Base-by-base conservation (phyloP, 306 rosid genomes). In the Biancaea sappan region DNA sequence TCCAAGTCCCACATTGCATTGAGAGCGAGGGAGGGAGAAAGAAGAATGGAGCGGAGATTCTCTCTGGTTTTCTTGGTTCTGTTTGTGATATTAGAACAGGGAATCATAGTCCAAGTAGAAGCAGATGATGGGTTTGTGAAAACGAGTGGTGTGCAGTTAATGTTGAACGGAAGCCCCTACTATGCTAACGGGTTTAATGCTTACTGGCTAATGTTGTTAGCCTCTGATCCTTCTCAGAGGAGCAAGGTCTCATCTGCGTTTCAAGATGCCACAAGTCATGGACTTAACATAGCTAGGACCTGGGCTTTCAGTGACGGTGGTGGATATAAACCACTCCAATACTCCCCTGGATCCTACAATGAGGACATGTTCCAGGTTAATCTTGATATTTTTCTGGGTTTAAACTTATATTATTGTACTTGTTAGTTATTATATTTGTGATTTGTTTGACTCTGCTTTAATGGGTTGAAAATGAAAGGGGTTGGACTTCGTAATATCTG, bases 251-350 rank as follows among this genome's bases (percentile, higher is more conserved):
- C 97, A 3, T 87, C 93, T 24, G 75, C 91, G 4, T 90, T 90
- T 79, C 85, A 85, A 85, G 79, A 87, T 28, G 99, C 99, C 48
- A 16, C 71, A 25, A 63, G 56, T 40, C 85, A 83, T 51, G 92
- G 93, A 56, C 96, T 92, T 43, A 81, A 82, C 70, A 80, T 95
- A 0, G 92, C 83, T 16, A 90, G 99, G 74, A 84, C 97, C 66
- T 90, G 96, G 99, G 99, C 99, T 72, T 92, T 94, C 79, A 86
- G 87, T n/a, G 99, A 95, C 76, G 99, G 86, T 75, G 99, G 86
- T 10, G 98, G 92, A 9, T 80, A 84, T 58, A 74, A 64, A 18
- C 88, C 99, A 21, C 69, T 94, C 0, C 99, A 94, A 77, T 59
- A 43, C 72, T 90, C 98, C 59, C 99, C 99, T 18, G 97, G 99